A percentile compares a stretch with the other conserved stretches of the same genome.
Conservation (phyloP, 2,329 filamentous ascomycete genomes). For the Cladophialophora exuberans region DNA sequence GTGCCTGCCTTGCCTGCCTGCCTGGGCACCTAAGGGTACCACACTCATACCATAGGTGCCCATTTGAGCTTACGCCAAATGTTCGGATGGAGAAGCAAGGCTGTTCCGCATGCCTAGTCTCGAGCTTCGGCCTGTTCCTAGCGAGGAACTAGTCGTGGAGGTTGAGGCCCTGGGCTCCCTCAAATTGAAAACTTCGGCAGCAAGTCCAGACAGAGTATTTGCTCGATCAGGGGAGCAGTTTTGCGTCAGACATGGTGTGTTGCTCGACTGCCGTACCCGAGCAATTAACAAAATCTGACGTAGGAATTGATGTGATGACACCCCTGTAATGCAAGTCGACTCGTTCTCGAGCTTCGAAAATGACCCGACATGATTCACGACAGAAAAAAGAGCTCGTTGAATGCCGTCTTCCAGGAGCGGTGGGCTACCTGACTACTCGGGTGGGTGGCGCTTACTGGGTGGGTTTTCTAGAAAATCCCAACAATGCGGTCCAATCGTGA, state of each 20-base stretch:
- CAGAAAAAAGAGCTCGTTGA: no score
- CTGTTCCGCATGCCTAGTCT: slow-evolving; percentile 18
- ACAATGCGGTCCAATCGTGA: slow-evolving; percentile 12
- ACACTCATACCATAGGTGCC: background rate
- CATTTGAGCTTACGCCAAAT: background rate
- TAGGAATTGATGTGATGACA: background rate
- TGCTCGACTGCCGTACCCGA: no score
- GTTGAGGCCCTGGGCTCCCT: no score
- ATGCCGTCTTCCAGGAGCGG: background rate
- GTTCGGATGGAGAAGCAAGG: slow-evolving; percentile 2
- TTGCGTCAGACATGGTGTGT: no score
- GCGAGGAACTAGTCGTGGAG: slow-evolving; percentile 14
- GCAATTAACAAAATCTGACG: background rate
- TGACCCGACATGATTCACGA: no score
- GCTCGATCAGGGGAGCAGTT: no score
- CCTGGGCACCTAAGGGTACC: no score
- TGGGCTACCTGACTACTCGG: background rate
- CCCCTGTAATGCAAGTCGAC: background rate
- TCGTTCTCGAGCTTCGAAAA: no score
- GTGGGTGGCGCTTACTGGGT: background rate
- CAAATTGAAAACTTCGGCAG: no score
- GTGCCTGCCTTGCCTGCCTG: no score
- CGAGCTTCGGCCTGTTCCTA: slow-evolving; percentile 19
- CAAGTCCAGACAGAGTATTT: no score
- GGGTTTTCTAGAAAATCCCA: slow-evolving; percentile 7